Base-by-base conservation (phyloP, 1,284 basidiomycete genomes). In the Thecaphora thlaspeos region DNA sequence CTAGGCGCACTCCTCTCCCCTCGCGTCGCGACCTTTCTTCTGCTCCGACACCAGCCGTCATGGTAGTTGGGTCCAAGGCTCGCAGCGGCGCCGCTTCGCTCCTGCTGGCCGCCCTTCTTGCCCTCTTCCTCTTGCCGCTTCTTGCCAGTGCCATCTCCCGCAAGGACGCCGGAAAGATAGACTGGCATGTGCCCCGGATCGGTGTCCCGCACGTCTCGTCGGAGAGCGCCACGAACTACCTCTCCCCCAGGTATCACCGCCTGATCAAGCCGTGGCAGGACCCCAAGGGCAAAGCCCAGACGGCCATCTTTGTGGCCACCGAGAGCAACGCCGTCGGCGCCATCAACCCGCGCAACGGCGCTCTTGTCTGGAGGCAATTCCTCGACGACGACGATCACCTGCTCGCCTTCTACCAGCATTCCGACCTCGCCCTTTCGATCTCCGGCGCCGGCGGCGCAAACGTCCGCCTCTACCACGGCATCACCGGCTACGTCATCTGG, bases 311-410 rank as follows among this genome's bases (percentile, higher is more conserved):
- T 43, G 83, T 85, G 3, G 85, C 86, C 1, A 92, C 90, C 0
- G 80, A 82, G 41, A 87, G 83, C 68, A 92, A 91, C 79, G 85
- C 91, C 0, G 78, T 95, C 15, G 89, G 87, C 4, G 89, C 86
- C 1, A 63, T 95, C 52, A 84, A 88, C 71, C 84, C 85, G 1
- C 81, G 82, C 15, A 83, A 87, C 69, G 91, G 91, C 1, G 83
- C 82, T 48, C 80, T 93, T 70, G 90, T 83, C 21, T 96, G 92
- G 92, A 83, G 92, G 75, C 84, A 88, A 75, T 75, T 86, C 46
- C 86, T 87, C 61, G 86, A 87, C 30, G 74, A 82, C 5, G 89
- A 94, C 63, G 81, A 81, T 18, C 83, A 92, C 48, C 77, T 86
- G n/a, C 83, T 82, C n/a, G 89, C 88, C 71, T 83, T 85, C 61